These are phyloP conservation scores for Agrocybe chaxingu DNA, from an alignment of 768 basidiomycete genomes.

Conservation along the genomic window DNA sequence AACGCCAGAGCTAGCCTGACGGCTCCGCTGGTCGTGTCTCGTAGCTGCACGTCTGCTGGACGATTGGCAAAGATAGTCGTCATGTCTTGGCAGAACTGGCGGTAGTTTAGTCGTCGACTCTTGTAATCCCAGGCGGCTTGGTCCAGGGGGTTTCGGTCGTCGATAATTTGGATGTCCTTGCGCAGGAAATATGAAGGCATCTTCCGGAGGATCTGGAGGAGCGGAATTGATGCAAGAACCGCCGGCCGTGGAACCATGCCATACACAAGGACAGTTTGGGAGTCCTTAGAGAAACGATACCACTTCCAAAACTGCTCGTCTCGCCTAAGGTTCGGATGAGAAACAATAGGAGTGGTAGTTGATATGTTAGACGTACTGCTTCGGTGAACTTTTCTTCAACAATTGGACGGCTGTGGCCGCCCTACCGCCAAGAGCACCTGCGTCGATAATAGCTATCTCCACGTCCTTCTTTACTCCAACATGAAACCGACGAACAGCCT, in stretches of 20 bases:
- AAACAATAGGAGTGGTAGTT: not conserved
- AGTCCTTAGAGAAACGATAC: slow-evolving; percentile 71
- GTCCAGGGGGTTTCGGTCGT: slow-evolving; percentile 27
- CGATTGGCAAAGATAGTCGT: slow-evolving; percentile 58
- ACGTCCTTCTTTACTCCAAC: slow-evolving; percentile 70
- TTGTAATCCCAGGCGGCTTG: slow-evolving; percentile 52
- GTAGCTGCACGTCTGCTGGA: slow-evolving; percentile 51
- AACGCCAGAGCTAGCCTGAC: slow-evolving; percentile 66
- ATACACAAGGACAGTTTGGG: slow-evolving; percentile 72
- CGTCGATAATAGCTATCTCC: slow-evolving; percentile 78
- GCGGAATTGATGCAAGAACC: slow-evolving; percentile 67
- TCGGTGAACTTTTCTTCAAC: slow-evolving; percentile 45
- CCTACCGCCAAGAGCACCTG: slow-evolving; percentile 49
- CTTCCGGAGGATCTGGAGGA: slow-evolving; percentile 59
- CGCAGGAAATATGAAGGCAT: slow-evolving; percentile 70
- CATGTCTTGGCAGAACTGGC: slow-evolving; percentile 69
- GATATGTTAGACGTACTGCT: slow-evolving; percentile 46
- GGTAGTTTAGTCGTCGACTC: slow-evolving; percentile 57
- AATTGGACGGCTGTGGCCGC: slow-evolving; percentile 67
- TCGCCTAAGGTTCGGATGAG: slow-evolving; percentile 37
- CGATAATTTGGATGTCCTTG: slow-evolving; percentile 21
- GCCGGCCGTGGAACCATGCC: slow-evolving; percentile 65
- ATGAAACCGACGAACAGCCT: slow-evolving; percentile 73
- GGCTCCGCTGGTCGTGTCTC: slow-evolving; percentile 65
- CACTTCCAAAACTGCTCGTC: slow-evolving; percentile 70